These are phyloP conservation scores for Calonectria fujianensis DNA, from an alignment of 2,329 filamentous ascomycete genomes.

Conservation along the genomic window DNA sequence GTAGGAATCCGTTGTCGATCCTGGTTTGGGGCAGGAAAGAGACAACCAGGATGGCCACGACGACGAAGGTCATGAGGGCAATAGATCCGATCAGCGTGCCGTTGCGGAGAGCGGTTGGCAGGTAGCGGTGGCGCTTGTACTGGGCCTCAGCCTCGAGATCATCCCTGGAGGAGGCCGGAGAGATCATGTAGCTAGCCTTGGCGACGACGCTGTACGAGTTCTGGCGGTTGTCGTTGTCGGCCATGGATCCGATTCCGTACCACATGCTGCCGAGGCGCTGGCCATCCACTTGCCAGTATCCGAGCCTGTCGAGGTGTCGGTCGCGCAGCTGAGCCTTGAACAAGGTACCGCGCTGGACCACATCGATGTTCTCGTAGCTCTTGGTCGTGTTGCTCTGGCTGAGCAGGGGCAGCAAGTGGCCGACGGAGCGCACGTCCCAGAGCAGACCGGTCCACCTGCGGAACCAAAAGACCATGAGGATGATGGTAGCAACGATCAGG, in stretches of 20 bases:
- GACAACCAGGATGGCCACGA: constrained; percentile 83
- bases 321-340: constrained; percentile 73
- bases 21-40: constrained; percentile 84
- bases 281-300: constrained; percentile 87
- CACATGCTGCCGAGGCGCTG: constrained; percentile 80
- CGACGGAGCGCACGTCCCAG: constrained; percentile 90
- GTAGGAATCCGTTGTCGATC: constrained; percentile 82
- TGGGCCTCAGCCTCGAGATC: constrained; percentile 54
- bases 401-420: constrained; percentile 86
- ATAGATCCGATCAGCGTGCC: constrained; percentile 79
- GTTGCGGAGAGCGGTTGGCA: constrained; percentile 85
- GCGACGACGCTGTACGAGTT: constrained; percentile 52
- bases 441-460: constrained; percentile 82
- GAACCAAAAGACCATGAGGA: constrained; percentile 79
- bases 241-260: constrained; percentile 81
- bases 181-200: constrained; percentile 58
- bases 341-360: constrained; percentile 70
- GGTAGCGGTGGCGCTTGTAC: constrained; percentile 73
- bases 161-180: constrained; percentile 57
- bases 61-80: constrained; percentile 74
- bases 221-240: constrained; percentile 55
- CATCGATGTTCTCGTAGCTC: constrained; percentile 82
- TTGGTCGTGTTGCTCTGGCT: constrained; percentile 86
- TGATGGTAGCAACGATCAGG: constrained; percentile 72
- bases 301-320: constrained; percentile 82